Base-by-base conservation (phyloP, 345 rosid genomes). In the Aquilaria yunnanensis region DNA sequence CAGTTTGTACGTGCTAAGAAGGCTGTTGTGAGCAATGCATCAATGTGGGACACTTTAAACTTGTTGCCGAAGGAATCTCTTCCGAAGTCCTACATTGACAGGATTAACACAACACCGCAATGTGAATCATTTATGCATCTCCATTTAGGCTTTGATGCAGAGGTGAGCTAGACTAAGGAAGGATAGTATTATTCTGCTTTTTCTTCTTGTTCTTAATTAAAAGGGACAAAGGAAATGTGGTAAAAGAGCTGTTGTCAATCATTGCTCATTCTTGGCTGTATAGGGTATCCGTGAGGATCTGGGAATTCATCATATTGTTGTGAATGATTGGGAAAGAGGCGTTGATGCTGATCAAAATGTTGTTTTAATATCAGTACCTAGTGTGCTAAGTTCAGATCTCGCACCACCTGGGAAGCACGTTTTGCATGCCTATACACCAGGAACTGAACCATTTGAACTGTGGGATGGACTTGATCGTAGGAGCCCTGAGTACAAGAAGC, bases 61-160 rank as follows among this genome's bases (percentile, higher is more conserved):
- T 75, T 92, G 70, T 71, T 92, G 67, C 91, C 96, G 5, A 67
- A 62, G 75, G 91, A 88, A 70, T 56, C 64, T 62, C 76, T 92
- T 63, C 96, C 93, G 0, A 80, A 75, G 67, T 75, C 90, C 8
- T 89, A 82, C 32, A 31, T 75, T 2, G 80, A 76, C 41, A 67
- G 81, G 61, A 71, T 87, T 46, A 77, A 76, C 59, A 75, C 56
- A 14, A 87, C 89, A 9, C 83, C 76, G 0, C 91, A 89, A 59
- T 92, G 98, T 14, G 98, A 92, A 71, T 92, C 98, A n/a, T 92
- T 89, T 77, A 89, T 92, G 98, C 98, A 92, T 85, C 96, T 92
- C 71, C 98, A 92, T 78, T 76, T 89, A 74, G 98, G 98, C 59
- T 85, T 92, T 60, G 93, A 84, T 68, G 88, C 89, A 37, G 74